Evolutionary conservation across 306 rosid species (phyloP), one percentile per base, ranked within the genome.

Genomic region (Vigna trinervia): DNA sequence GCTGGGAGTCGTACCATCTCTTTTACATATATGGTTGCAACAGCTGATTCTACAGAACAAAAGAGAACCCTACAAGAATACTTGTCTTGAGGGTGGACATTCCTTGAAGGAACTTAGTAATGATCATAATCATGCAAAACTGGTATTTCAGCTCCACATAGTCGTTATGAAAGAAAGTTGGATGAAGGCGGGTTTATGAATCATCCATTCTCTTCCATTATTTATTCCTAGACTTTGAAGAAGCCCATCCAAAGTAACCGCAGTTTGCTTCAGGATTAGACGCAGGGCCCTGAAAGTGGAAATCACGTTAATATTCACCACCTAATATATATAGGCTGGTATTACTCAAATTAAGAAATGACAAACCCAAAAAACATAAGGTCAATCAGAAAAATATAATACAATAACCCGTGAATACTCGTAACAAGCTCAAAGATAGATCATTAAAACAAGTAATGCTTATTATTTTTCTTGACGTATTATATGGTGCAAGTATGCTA

Each of bases 221-320:
- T 74, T 85, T 85, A 36, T 76, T 84, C 78, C 85, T 90, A 78
- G 96, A 81, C 87, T 95, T 95, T n/a, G 91, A 90, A 53, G 88
- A 83, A 69, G 96, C 98, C 97, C 98, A 96, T 84, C 89, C 88
- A 70, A 90, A 95, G 87, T 76, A 92, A 79, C 90, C 88, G 74
- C 99, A 92, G 77, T 92, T 95, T 78, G 99, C 97, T 79, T 92
- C 97, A n/a, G 91, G 85, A 76, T 95, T 88, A 61, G 93, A 90
- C 61, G 92, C 86, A 67, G 99, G 97, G 38, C 97, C 97, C 97
- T 92, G 90, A 8, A 75, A 63, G 76, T 73, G 80, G 36, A 80
- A 63, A 71, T 13, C 69, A 71, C 39, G 53, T 74, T 39, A 72
- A 64, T 41, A 81, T 74, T 78, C 61, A 64, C 34, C 28, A 30